Conservation (phyloP, 305 asterid species). For the Plantago rigida region DNA sequence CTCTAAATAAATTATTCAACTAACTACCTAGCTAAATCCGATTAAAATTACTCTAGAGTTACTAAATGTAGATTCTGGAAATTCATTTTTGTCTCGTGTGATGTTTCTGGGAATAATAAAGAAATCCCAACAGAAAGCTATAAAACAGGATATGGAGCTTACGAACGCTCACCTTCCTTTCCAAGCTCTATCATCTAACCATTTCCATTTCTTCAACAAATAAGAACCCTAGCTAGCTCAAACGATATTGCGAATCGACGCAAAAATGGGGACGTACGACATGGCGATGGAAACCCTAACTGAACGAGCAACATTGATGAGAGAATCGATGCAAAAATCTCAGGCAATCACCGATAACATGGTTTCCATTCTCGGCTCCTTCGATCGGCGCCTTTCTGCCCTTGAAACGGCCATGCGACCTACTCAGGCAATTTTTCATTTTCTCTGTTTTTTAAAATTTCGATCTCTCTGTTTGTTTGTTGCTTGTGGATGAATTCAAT, state of each 20-base stretch:
- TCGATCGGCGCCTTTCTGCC: constrained; percentile 94
- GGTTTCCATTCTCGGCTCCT: constrained; percentile 83
- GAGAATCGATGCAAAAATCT: constrained; percentile 66
- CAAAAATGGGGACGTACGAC: constrained; percentile 39
- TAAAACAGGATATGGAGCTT: background rate
- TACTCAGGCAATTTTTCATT: constrained; percentile 51
- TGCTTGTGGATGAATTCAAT: background rate
- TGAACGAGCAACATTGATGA: constrained; percentile 59
- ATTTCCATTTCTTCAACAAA: too few species aligned
- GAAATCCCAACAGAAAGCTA: background rate
- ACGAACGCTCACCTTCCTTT: background rate
- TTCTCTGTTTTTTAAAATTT: background rate
- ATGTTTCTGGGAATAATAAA: background rate
- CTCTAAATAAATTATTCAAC: too few species aligned
- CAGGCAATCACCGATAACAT: constrained; percentile 71
- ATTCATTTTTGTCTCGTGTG: too few species aligned
- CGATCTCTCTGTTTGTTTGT: background rate
- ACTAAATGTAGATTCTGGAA: too few species aligned
- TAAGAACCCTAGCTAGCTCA: background rate
- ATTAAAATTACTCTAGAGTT: too few species aligned
- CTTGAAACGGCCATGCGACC: constrained; percentile 99
- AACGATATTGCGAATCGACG: background rate
- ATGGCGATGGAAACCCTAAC: constrained; percentile 53
- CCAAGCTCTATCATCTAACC: background rate
- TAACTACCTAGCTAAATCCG: too few species aligned